Percentiles rank a stretch among this genome's conserved stretches.
Conservation (phyloP, 345 rosid species). For the Clarkia xantiana region DNA sequence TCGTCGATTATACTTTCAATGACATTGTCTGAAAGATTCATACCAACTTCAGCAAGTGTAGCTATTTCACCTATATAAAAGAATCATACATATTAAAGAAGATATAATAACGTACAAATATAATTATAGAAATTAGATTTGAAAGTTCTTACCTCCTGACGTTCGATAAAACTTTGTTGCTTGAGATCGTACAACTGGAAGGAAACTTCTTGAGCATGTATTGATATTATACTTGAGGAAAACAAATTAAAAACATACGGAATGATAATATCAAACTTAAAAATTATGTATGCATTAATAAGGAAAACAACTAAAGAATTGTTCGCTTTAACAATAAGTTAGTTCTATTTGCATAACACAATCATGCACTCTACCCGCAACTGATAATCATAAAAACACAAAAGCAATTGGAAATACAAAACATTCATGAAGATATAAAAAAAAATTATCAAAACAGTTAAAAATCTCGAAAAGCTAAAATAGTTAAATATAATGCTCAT, state of each 20-base stretch:
- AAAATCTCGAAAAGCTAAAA: no score
- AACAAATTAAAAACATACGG: neutral
- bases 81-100: neutral
- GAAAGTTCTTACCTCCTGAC: conserved; percentile 56
- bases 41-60: conserved; percentile 95
- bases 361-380: no score
- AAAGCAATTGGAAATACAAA: no score
- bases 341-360: no score
- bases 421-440: no score
- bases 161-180: conserved; percentile 97
- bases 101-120: neutral
- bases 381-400: no score
- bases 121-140: neutral
- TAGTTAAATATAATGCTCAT: no score
- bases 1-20: conserved; percentile 93
- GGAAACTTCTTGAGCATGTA: conserved; percentile 45
- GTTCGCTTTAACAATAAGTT: no score
- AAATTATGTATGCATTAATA: no score
- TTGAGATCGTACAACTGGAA: conserved; percentile 96
- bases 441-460: no score
- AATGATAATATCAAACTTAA: no score
- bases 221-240: neutral
- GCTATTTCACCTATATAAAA: conserved; percentile 67
- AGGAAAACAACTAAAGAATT: no score
- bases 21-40: conserved; percentile 86